Conservation (phyloP, 2,329 filamentous ascomycete genomes). For the Rhexocercosporidium sp. region DNA sequence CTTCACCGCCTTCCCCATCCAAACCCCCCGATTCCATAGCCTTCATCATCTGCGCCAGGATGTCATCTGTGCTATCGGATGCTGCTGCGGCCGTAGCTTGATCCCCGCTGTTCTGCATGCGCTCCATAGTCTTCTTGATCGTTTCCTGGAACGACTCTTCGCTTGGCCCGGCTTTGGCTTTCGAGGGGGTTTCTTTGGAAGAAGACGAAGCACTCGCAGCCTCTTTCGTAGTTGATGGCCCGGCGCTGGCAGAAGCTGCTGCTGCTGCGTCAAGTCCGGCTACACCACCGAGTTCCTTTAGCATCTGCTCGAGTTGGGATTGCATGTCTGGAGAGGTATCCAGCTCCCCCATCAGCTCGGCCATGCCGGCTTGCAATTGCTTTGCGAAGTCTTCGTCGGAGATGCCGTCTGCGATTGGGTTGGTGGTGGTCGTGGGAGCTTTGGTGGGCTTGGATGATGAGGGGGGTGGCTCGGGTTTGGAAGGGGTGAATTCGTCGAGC, state of each 20-base stretch:
- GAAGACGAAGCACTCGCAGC: constrained; percentile 9
- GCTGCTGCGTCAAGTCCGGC: constrained; percentile 45
- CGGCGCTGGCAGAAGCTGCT: constrained; percentile 33
- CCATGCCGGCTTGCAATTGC: constrained; percentile 90
- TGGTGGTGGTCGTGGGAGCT: constrained; percentile 18
- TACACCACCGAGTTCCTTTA: constrained; percentile 71
- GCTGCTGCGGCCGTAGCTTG: constrained; percentile 80
- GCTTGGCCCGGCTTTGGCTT: constrained; percentile 19
- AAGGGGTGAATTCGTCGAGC: constrained; percentile 85
- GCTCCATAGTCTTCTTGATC: constrained; percentile 92
- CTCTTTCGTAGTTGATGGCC: constrained; percentile 23
- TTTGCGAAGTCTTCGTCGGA: constrained; percentile 82
- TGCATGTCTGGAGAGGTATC: constrained; percentile 74
- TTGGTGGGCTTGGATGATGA: constrained; percentile 16
- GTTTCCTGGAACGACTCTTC: constrained; percentile 87
- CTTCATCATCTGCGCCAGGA: constrained; percentile 91
- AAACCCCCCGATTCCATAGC: constrained; percentile 74
- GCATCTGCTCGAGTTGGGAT: constrained; percentile 77
- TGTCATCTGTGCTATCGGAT: constrained; percentile 73
- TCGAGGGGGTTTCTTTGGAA: constrained; percentile 12
- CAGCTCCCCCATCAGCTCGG: constrained; percentile 75
- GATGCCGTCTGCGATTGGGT: constrained; percentile 49
- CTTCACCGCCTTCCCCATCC: constrained; percentile 67
- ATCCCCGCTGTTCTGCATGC: constrained; percentile 89
- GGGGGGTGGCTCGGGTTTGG: constrained; percentile 55